These are phyloP conservation scores for Xylaria castorea DNA, from an alignment of 495 filamentous ascomycete genomes.

Conservation along the genomic window DNA sequence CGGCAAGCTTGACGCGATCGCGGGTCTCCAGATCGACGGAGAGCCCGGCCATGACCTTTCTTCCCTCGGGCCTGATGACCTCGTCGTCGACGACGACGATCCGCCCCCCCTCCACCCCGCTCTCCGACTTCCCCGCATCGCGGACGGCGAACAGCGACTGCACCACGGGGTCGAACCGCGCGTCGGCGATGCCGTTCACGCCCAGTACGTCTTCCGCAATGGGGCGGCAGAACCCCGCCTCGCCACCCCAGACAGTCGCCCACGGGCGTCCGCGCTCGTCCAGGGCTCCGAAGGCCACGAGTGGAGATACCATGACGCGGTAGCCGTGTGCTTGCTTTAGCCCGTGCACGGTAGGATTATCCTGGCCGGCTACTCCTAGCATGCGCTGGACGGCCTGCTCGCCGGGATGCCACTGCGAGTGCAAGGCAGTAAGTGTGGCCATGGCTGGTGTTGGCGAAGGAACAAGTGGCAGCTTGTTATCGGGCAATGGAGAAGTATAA, in stretches of 20 bases:
- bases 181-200: slow-evolving; percentile 64
- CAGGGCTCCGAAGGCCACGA: slow-evolving; percentile 73
- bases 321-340: slow-evolving; percentile 60
- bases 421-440: slow-evolving; percentile 29
- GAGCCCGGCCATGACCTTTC: slow-evolving; percentile 63
- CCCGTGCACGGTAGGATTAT: slow-evolving; percentile 68
- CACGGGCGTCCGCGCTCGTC: slow-evolving; percentile 70
- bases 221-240: slow-evolving; percentile 67
- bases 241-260: slow-evolving; percentile 77
- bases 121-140: slow-evolving; percentile 4
- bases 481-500: not conserved
- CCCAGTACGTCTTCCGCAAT: slow-evolving; percentile 65
- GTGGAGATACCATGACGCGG: slow-evolving; percentile 62
- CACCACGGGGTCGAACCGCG: slow-evolving; percentile 68
- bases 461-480: not conserved
- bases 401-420: slow-evolving; percentile 46
- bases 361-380: slow-evolving; percentile 39
- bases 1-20: slow-evolving; percentile 71
- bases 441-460: slow-evolving; percentile 8
- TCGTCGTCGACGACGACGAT: slow-evolving; percentile 33
- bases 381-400: slow-evolving; percentile 43
- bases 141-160: slow-evolving; percentile 23
- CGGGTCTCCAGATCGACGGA: slow-evolving; percentile 71
- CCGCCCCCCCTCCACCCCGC: slow-evolving; percentile 41
- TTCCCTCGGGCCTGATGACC: slow-evolving; percentile 42